A percentile compares a stretch with the other conserved stretches of the same genome.
Conservation (phyloP, 805 yeast species). For the Allodekkera sacchari region DNA sequence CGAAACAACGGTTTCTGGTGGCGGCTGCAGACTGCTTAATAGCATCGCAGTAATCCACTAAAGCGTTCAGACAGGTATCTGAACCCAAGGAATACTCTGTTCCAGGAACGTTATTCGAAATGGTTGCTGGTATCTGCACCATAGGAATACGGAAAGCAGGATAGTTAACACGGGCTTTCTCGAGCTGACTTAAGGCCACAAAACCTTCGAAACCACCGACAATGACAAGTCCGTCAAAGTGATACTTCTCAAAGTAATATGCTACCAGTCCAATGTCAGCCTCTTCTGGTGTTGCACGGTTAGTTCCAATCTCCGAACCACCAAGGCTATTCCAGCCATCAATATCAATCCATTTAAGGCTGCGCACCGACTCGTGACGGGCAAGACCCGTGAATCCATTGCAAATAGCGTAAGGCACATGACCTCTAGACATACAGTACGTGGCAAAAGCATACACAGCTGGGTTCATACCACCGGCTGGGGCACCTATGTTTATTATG, state of each 20-base stretch:
- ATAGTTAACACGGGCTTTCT: constrained; percentile 48
- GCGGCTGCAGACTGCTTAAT: constrained; percentile 94
- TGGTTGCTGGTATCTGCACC: constrained; percentile 72
- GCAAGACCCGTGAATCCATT: constrained; percentile 71
- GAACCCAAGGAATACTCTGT: constrained; percentile 93
- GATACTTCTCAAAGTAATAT: constrained; percentile 58
- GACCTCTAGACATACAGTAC: constrained; percentile 70
- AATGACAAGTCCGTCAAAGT: constrained; percentile 61
- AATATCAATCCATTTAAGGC: constrained; percentile 59
- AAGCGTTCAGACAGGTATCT: constrained; percentile 89
- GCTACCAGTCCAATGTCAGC: constrained; percentile 65
- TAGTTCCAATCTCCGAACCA: constrained; percentile 79
- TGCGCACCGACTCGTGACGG: constrained; percentile 50
- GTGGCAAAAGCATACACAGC: constrained; percentile 71
- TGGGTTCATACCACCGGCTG: constrained; percentile 71
- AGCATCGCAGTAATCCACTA: constrained; percentile 90
- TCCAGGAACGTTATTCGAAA: constrained; percentile 96
- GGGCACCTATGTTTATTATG: constrained; percentile 71
- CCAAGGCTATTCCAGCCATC: constrained; percentile 69
- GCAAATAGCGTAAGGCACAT: constrained; percentile 59
- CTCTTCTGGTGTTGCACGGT: constrained; percentile 59
- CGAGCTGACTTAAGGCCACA: constrained; percentile 59
- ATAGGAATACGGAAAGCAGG: constrained; percentile 73
- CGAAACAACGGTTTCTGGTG: constrained; percentile 87
- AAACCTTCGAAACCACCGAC: constrained; percentile 83